Evolutionary conservation across 2,329 filamentous ascomycete genomes (phyloP).

Genomic region (Colletotrichum sp.): DNA sequence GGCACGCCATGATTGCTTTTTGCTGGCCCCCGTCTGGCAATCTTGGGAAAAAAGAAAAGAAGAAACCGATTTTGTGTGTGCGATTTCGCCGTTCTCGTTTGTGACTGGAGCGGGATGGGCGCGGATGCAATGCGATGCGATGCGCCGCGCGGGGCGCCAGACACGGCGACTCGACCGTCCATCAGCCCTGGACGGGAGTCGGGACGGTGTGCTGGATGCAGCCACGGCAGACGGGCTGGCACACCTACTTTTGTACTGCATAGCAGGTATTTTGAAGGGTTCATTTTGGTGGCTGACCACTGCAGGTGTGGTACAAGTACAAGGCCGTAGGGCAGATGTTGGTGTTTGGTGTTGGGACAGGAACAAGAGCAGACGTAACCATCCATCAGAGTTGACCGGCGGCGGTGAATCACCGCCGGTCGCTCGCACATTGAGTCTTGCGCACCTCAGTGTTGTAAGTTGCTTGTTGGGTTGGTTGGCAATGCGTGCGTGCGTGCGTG

Average conservation of each 20-base stretch:
- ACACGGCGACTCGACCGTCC: neutral
- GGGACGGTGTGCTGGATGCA: slow-evolving; percentile 6
- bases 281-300: neutral
- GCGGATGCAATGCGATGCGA: slow-evolving; percentile 18
- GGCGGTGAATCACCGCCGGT: neutral
- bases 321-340: neutral
- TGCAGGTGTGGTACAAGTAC: neutral
- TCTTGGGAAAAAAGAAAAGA: neutral
- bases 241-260: neutral
- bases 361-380: neutral
- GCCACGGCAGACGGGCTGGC: neutral
- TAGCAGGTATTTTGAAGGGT: neutral
- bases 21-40: neutral
- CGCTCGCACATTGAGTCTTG: neutral
- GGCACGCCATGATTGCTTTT: neutral
- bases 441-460: neutral
- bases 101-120: slow-evolving; percentile 13
- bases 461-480: neutral
- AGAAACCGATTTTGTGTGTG: neutral
- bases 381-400: neutral
- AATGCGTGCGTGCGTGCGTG: neutral
- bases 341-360: neutral
- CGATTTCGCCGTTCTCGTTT: neutral
- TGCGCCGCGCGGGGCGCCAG: neutral
- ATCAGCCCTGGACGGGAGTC: neutral